phyloP scores from a whole-genome alignment of 306 rosid species.

The Crataegus laevigata region DNA sequence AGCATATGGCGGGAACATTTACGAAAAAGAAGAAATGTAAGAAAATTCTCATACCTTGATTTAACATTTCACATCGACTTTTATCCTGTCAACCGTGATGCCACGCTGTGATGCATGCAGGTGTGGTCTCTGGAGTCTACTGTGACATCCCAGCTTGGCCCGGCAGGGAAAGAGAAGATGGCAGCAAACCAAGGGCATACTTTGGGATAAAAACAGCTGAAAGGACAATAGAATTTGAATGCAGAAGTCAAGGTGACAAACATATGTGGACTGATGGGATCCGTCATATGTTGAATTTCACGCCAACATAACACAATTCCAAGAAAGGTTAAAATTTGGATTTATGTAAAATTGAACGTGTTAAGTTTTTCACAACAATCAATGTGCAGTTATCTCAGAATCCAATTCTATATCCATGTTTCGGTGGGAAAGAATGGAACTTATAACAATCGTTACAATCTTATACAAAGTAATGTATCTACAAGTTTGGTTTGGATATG shows the following conservation, averaged over 20 bases:
- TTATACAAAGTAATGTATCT: slow-evolving; percentile 4
- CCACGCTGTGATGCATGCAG: slow-evolving; percentile 57
- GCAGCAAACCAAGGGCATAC: slow-evolving; percentile 47
- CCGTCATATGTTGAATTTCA: slow-evolving; percentile 61
- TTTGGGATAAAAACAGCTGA: slow-evolving; percentile 71
- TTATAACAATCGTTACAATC: slow-evolving; percentile 5
- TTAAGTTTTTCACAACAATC: neutral
- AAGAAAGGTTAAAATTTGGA: neutral
- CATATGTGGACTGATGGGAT: slow-evolving; percentile 79
- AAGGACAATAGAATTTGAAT: slow-evolving; percentile 78
- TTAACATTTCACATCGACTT: slow-evolving; percentile 5
- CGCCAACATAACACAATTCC: slow-evolving; percentile 29
- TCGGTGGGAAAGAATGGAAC: neutral
- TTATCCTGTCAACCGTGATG: slow-evolving; percentile 8
- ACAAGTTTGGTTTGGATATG: neutral
- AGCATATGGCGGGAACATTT: slow-evolving; percentile 81
- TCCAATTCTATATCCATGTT: slow-evolving; percentile 7
- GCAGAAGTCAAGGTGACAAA: slow-evolving; percentile 62
- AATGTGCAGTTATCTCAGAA: neutral
- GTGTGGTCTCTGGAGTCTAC: slow-evolving; percentile 60
- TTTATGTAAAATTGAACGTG: slow-evolving; percentile 4
- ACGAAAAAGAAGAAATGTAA: slow-evolving; percentile 89
- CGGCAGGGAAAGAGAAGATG: slow-evolving; percentile 51
- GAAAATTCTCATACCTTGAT: slow-evolving; percentile 17
- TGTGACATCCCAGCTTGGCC: slow-evolving; percentile 66